Evolutionary conservation across 2,329 filamentous ascomycete genomes (phyloP), one percentile per base, ranked within the genome.

Genomic region (Aspergillus vadensis): DNA sequence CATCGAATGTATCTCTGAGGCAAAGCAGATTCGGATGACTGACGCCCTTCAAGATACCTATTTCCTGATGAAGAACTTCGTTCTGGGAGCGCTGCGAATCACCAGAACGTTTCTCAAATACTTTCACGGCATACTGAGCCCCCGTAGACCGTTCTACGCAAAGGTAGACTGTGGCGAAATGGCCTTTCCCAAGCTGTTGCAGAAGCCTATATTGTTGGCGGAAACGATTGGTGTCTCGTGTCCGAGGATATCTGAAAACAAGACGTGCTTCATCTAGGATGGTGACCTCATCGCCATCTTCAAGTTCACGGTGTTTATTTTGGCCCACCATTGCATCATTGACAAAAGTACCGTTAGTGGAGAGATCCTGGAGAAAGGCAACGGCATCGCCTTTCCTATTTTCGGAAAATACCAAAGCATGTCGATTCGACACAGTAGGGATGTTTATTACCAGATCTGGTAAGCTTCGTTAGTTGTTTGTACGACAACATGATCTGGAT

Each of bases 1-100:
- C 95, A 70, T 96, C 91, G 74, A 97, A 99, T 0, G 92, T 97
- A 67, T 97, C 93, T 76, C 96, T 97, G 58, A 99, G 81, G 73
- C 93, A 97, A 14, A 99, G 82, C 56, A 99, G 85, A 67, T 96
- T 95, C 4, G 92, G 91, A 75, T 99, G 95, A 73, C 91, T 96
- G 63, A 99, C 92, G n/a, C 92, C 88, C 92, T 97, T 98, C 62
- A 99, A 80, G 15, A 99, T 91, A 21, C 91, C 94, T 73, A 99
- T 96, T 75, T 99, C 96, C 75, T 98, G 93, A 73, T 97, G 92
- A 49, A 98, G 78, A 2, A 91, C 89, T 61, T 97, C 92, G 5
- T 89, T 88, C 76, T 93, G 94, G 17, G 91, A 90, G 65, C 86
- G 87, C 66, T 97, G 92, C 43, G 93, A 92, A 61, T 88, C 84